These are phyloP conservation scores for Phytophthora cryptogea DNA, from an alignment of 352 stramenopile genomes.

Conservation along the genomic window DNA sequence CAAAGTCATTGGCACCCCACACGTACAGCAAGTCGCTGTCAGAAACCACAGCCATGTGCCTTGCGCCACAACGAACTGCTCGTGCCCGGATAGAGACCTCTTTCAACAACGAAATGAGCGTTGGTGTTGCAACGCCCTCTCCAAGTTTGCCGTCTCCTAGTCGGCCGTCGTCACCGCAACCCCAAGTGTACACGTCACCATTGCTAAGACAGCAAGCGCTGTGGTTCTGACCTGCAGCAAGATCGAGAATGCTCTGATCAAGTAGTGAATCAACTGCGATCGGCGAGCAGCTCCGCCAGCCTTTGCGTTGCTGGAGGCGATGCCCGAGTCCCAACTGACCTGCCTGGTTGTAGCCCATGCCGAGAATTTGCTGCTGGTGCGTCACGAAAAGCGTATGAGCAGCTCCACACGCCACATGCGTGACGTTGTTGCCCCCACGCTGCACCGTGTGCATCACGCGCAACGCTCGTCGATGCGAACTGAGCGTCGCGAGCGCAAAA, in stretches of 20 bases:
- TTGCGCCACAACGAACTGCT: constrained; percentile 62
- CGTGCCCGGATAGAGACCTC: constrained; percentile 47
- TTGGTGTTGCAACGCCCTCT: constrained; percentile 45
- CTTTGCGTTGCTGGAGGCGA: constrained; percentile 56
- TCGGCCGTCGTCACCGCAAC: constrained; percentile 68
- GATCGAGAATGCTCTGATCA: constrained; percentile 66
- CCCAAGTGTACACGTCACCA: constrained; percentile 77
- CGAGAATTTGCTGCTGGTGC: constrained; percentile 75
- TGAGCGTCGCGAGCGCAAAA: constrained; percentile 49
- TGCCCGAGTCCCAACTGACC: constrained; percentile 74
- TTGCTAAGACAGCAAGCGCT: constrained; percentile 76
- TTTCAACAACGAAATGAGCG: constrained; percentile 41
- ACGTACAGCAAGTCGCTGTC: constrained; percentile 72
- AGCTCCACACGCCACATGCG: constrained; percentile 64
- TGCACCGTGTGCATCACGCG: constrained; percentile 67
- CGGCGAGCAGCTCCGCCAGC: constrained; percentile 73
- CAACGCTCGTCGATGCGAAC: constrained; percentile 53
- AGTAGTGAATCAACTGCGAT: constrained; percentile 50
- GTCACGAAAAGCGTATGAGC: constrained; percentile 78
- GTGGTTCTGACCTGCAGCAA: constrained; percentile 76
- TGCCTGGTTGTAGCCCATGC: constrained; percentile 83
- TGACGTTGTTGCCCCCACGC: constrained; percentile 58
- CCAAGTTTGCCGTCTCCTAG: constrained; percentile 48
- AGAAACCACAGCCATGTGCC: constrained; percentile 71
- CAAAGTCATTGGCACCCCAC: constrained; percentile 84